Percentiles rank a stretch among this genome's conserved stretches.
Evolutionary conservation across 768 basidiomycete species (phyloP).

Genomic region (Lactarius evosmus): DNA sequence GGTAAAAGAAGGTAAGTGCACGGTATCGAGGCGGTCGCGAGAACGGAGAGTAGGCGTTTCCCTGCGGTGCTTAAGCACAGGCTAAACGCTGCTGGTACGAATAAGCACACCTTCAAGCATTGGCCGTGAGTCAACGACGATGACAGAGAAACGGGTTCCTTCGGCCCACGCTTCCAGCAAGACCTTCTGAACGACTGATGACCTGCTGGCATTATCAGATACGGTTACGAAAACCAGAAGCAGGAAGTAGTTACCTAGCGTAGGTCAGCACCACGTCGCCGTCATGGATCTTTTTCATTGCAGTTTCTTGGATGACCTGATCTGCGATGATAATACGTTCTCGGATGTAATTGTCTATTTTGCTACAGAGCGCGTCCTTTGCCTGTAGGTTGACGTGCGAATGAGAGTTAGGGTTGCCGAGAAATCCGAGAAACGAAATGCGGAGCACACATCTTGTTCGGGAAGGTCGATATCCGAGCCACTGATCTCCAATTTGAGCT

Average conservation of each 20-base stretch:
- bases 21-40: constrained; percentile 68
- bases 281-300: constrained; percentile 90
- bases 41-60: constrained; percentile 67
- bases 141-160: constrained; percentile 80
- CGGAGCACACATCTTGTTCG: constrained; percentile 79
- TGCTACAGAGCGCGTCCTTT: constrained; percentile 74
- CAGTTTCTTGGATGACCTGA: constrained; percentile 86
- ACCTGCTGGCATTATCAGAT: constrained; percentile 47
- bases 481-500: constrained; percentile 94
- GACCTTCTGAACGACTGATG: constrained; percentile 91
- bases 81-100: constrained; percentile 9
- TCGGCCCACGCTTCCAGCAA: constrained; percentile 71
- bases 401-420: constrained; percentile 9
- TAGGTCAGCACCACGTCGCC: constrained; percentile 92
- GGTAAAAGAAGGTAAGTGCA: constrained; percentile 93
- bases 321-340: constrained; percentile 93
- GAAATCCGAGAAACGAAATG: not conserved
- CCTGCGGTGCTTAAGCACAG: constrained; percentile 45
- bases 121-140: constrained; percentile 93
- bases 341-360: constrained; percentile 90
- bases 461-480: constrained; percentile 88
- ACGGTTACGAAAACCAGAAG: constrained; percentile 7
- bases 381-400: constrained; percentile 50
- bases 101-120: constrained; percentile 71
- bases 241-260: constrained; percentile 56